Evolutionary conservation across 192 early-diverging fungal genomes (phyloP).

Genomic region (Coemansia sp.): DNA sequence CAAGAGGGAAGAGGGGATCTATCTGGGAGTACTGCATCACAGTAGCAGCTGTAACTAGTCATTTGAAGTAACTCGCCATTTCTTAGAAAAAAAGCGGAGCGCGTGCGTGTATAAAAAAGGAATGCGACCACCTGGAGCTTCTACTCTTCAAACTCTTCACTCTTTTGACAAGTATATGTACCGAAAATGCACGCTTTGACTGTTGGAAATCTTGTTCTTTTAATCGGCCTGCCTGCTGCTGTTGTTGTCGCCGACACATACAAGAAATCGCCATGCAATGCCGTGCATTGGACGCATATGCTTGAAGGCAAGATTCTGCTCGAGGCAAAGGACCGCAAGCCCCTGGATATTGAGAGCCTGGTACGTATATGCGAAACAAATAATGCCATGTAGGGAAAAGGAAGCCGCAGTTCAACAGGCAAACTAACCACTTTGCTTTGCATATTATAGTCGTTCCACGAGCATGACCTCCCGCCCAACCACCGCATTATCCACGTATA

Average conservation of each 20-base stretch:
- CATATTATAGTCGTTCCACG: conserved; percentile 19
- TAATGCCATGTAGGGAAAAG: background rate
- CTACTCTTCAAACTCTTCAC: background rate
- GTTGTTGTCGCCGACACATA: conserved; percentile 26
- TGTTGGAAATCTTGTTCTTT: background rate
- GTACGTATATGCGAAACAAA: conserved; percentile 15
- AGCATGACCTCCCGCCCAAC: conserved; percentile 41
- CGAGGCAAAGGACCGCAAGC: conserved; percentile 34
- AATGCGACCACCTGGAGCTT: background rate
- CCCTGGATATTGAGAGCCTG: conserved; percentile 32
- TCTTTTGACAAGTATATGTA: background rate
- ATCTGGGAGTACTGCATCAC: background rate
- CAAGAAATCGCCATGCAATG: conserved; percentile 44
- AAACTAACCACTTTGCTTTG: conserved; percentile 5
- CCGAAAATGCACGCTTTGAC: background rate
- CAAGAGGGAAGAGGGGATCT: no score
- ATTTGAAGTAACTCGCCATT: background rate
- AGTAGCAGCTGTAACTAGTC: background rate
- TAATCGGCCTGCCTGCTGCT: background rate
- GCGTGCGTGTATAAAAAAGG: background rate
- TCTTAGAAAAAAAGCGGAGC: background rate
- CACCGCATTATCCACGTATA: conserved; percentile 47
- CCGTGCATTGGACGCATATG: conserved; percentile 44
- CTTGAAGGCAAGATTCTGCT: conserved; percentile 43
- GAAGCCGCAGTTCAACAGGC: no score